These are phyloP conservation scores for Acarospora socialis DNA, from an alignment of 2,329 filamentous ascomycete species.

Conservation along the genomic window DNA sequence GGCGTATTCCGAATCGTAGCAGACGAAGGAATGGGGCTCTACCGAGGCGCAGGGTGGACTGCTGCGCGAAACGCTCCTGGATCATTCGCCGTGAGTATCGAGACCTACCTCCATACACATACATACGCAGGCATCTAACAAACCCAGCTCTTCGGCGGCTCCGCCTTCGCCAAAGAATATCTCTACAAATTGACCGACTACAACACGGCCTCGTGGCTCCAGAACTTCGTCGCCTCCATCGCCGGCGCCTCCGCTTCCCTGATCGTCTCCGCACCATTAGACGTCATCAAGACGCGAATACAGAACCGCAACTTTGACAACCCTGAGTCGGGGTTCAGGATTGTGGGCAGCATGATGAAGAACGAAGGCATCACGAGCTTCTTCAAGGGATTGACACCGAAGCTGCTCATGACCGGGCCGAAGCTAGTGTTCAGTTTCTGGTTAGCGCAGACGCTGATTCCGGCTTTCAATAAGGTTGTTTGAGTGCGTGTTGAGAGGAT, in stretches of 20 bases:
- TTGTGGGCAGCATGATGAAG: slow-evolving; percentile 82
- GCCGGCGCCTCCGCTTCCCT: slow-evolving; percentile 91
- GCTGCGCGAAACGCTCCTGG: slow-evolving; percentile 93
- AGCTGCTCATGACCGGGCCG: slow-evolving; percentile 97
- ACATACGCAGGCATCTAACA: slow-evolving; percentile 3
- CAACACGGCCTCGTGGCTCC: slow-evolving; percentile 78
- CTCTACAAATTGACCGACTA: slow-evolving; percentile 82
- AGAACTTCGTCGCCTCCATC: slow-evolving; percentile 96
- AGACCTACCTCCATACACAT: slow-evolving; percentile 13
- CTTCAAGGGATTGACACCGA: slow-evolving; percentile 95
- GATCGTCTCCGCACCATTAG: slow-evolving; percentile 85
- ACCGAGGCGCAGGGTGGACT: slow-evolving; percentile 95
- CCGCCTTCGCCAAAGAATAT: slow-evolving; percentile 95
- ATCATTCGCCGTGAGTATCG: slow-evolving; percentile 69
- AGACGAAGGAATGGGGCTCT: slow-evolving; percentile 90
- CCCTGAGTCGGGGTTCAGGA: slow-evolving; percentile 84
- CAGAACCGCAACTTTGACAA: slow-evolving; percentile 99
- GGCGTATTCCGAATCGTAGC: slow-evolving; percentile 78
- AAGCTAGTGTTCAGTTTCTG: slow-evolving; percentile 99
- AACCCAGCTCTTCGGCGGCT: slow-evolving; percentile 78
- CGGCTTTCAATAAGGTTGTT: slow-evolving; percentile 63
- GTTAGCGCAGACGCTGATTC: slow-evolving; percentile 96
- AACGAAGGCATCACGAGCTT: slow-evolving; percentile 76
- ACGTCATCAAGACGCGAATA: slow-evolving; percentile 96
- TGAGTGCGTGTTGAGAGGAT: too few species aligned